Conservation (phyloP, 2,329 filamentous ascomycete genomes). For the Dactylonectria macrodidyma region DNA sequence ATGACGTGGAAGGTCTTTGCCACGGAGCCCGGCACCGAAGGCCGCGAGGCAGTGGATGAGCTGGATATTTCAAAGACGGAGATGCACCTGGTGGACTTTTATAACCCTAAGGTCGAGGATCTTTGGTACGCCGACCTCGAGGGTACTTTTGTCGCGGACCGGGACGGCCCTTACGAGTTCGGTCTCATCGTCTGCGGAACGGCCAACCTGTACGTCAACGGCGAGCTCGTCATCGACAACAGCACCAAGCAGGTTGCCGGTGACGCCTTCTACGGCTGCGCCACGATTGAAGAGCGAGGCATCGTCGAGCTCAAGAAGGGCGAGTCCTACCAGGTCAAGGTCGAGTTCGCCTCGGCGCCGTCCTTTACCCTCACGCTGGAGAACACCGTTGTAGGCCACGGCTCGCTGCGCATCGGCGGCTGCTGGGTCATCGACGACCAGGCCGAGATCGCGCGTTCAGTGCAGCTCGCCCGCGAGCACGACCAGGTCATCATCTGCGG, state of each 20-base stretch:
- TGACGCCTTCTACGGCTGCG: slow-evolving; percentile 76
- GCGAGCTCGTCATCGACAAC: slow-evolving; percentile 75
- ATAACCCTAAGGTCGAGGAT: slow-evolving; percentile 67
- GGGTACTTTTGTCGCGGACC: slow-evolving; percentile 71
- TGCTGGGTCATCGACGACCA: slow-evolving; percentile 70
- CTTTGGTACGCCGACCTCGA: slow-evolving; percentile 75
- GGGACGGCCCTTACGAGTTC: slow-evolving; percentile 74
- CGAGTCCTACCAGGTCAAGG: slow-evolving; percentile 69
- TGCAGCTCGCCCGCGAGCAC: slow-evolving; percentile 75
- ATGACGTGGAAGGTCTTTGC: slow-evolving; percentile 76
- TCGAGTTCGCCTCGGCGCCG: slow-evolving; percentile 73
- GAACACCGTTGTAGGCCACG: slow-evolving; percentile 68
- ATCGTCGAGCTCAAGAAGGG: slow-evolving; percentile 71
- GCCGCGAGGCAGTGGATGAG: slow-evolving; percentile 67
- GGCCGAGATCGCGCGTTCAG: slow-evolving; percentile 76
- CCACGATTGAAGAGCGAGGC: slow-evolving; percentile 75
- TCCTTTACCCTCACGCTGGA: slow-evolving; percentile 69
- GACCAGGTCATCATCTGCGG: slow-evolving; percentile 86
- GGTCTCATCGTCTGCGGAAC: slow-evolving; percentile 77
- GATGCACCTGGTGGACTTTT: slow-evolving; percentile 65
- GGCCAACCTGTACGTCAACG: slow-evolving; percentile 76
- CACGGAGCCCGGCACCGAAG: slow-evolving; percentile 64
- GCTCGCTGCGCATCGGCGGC: slow-evolving; percentile 74
- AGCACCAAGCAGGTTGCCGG: slow-evolving; percentile 74
- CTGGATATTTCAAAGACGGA: slow-evolving; percentile 65